Evolutionary conservation across 2,329 filamentous ascomycete genomes (phyloP).

Genomic region (Botrytis fabae): DNA sequence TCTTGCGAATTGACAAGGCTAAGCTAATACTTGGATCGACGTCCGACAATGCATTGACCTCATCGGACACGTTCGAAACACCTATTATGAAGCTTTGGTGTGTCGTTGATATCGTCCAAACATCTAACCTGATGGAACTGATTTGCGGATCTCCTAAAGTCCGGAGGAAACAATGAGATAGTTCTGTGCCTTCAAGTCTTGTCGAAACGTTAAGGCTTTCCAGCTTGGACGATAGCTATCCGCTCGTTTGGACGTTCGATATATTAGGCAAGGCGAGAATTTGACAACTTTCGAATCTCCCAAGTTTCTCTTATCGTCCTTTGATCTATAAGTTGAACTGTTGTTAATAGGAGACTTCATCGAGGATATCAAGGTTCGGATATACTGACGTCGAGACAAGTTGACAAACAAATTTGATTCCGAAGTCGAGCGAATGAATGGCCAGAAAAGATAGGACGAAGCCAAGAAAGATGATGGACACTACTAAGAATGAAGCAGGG

Average conservation of each 20-base stretch:
- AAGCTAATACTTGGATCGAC: slow-evolving; percentile 35
- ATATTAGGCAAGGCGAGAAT: slow-evolving; percentile 32
- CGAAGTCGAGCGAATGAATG: slow-evolving; percentile 25
- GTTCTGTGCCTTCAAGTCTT: slow-evolving; percentile 27
- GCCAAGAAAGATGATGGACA: slow-evolving; percentile 27
- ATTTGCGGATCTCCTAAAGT: slow-evolving; percentile 32
- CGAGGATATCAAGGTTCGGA: slow-evolving; percentile 18
- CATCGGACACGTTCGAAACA: slow-evolving; percentile 40
- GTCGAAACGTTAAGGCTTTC: slow-evolving; percentile 33
- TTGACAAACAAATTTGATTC: slow-evolving; percentile 20
- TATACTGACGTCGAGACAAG: slow-evolving; percentile 27
- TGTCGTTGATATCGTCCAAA: slow-evolving; percentile 38
- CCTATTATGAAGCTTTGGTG: slow-evolving; percentile 36
- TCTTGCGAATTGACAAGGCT: slow-evolving; percentile 33
- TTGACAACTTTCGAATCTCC: neutral
- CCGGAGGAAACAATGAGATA: slow-evolving; percentile 34
- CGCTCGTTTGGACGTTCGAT: slow-evolving; percentile 31
- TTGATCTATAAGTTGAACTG: neutral
- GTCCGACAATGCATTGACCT: slow-evolving; percentile 41
- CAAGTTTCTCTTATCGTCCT: neutral
- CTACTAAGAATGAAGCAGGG: slow-evolving; percentile 33
- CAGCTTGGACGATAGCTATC: slow-evolving; percentile 32
- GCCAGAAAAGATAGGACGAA: slow-evolving; percentile 30
- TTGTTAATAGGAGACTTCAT: neutral
- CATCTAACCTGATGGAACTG: slow-evolving; percentile 34